Evolutionary conservation across 108 stramenopile genomes (phyloP).

Genomic region (Nitzschia inconspicua): DNA sequence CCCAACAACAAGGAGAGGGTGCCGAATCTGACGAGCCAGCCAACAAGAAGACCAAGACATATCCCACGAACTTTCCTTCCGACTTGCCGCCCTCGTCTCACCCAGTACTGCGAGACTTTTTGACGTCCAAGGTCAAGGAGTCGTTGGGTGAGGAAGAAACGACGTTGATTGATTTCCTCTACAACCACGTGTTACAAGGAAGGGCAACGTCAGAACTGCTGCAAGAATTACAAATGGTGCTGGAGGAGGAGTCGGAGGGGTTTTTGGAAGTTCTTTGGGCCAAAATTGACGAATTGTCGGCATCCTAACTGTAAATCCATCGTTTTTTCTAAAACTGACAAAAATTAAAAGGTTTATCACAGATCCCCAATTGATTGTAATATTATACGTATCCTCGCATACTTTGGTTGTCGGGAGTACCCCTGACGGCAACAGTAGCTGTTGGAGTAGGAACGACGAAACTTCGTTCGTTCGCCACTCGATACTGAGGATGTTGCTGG

Average conservation of each 20-base stretch:
- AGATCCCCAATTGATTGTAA: too few species aligned
- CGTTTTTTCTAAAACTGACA: too few species aligned
- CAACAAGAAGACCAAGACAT: slow-evolving; percentile 24
- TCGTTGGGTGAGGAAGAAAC: slow-evolving; percentile 71
- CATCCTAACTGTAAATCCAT: too few species aligned
- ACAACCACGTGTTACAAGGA: slow-evolving; percentile 39
- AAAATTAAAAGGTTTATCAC: too few species aligned
- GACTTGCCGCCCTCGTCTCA: slow-evolving; percentile 34
- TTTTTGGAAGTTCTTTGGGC: slow-evolving; percentile 62
- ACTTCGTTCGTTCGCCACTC: too few species aligned
- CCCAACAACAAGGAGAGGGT: slow-evolving; percentile 28
- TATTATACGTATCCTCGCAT: too few species aligned
- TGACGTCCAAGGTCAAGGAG: slow-evolving; percentile 63
- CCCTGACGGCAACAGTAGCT: too few species aligned
- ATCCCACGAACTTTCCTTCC: slow-evolving; percentile 6
- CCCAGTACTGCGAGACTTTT: slow-evolving; percentile 35
- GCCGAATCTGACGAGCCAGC: slow-evolving; percentile 9
- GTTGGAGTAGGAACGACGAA: too few species aligned
- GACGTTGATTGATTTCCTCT: slow-evolving; percentile 71
- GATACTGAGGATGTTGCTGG: too few species aligned
- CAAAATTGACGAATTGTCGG: slow-evolving; percentile 47
- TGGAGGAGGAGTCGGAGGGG: slow-evolving; percentile 77
- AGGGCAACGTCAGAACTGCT: slow-evolving; percentile 45
- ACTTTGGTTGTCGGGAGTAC: too few species aligned
- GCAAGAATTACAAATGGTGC: slow-evolving; percentile 73